Base-by-base conservation (phyloP, 164 flowering plant genomes). In the Tetrastigma voinierianum region DNA sequence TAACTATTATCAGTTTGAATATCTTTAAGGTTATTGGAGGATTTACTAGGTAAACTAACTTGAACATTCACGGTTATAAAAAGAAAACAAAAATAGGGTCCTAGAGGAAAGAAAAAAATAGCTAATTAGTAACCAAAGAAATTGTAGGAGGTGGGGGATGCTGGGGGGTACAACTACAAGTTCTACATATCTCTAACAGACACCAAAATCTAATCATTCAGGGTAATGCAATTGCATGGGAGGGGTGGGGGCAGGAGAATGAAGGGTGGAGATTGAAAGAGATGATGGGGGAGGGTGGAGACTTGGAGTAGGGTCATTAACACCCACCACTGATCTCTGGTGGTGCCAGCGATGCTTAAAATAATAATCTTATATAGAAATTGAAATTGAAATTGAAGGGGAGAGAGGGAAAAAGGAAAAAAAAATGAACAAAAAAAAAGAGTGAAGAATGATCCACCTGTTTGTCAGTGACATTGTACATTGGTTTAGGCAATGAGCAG, bases 401-500 rank as follows among this genome's bases (percentile, higher is more conserved):
- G 40, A 32, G 40, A n/a, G 40, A 32, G 40, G 40, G 10, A 51
- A 12, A 54, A 43, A 19, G n/a, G n/a, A 10, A 54, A 40, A 67
- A 66, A 64, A 45, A 69, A 63, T 62, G 46, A 59, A n/a, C n/a
- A n/a, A n/a, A n/a, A n/a, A n/a, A 45, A 55, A 64, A 52, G 64
- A 61, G 57, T 32, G 77, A 75, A 61, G 84, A 80, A 86, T 83
- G 85, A 81, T 85, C 80, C 83, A 78, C 82, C 83, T 83, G 87
- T 79, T 76, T 83, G 84, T 87, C 87, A 81, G 87, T 83, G 85
- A 82, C 74, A 81, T 60, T 77, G 80, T 83, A 81, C 76, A 81
- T 74, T 80, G 82, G 83, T 73, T 70, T 57, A 78, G 78, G 79
- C 76, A 79, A 81, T 74, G 60, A 70, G 68, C 79, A 81, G 81